Evolutionary conservation across 257 asterid genomes (phyloP), one percentile per base, ranked within the genome.

Genomic region (Pogostemon cablin): DNA sequence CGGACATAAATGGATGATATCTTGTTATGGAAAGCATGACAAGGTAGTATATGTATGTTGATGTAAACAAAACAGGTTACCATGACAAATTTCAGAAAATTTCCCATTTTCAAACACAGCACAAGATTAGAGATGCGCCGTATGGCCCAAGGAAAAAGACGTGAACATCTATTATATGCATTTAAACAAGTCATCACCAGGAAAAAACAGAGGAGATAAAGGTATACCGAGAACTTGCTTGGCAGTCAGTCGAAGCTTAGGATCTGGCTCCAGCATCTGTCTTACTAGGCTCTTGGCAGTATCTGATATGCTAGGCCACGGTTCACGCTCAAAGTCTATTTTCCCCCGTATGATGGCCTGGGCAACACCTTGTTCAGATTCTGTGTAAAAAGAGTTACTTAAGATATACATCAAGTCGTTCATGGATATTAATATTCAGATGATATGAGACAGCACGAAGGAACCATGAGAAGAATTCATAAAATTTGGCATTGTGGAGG

Each of bases 301-400:
- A 57, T 92, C 98, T 34, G 96, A 92, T 70, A 92, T 80, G 77
- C 90, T 86, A 62, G 98, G 96, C 98, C 98, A 92, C 11, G 98
- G 98, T 77, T 92, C 98, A 25, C 98, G 90, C 64, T 90, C 95
- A 74, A 92, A 92, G 82, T 92, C 98, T 73, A 92, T 86, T 69
- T 84, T 83, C 68, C 98, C 96, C 0, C 96, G 92, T 65, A 92
- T 81, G 75, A 92, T 92, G 79, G 98, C 97, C 83, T 90, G 98
- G 48, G 98, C 98, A 76, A 92, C 98, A 72, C 98, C 98, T 85
- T 90, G 98, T 72, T 92, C 98, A 69, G 98, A 90, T 83, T 92
- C 98, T 92, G 93, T 57, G 82, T 35, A 63, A 72, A 72, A 78
- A 78, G 38, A 39, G 8, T 58, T 71, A 59, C 82, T 74, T 69